Evolutionary conservation across 1,139 yeast species (phyloP).

Genomic region (Waltiozyma sp.): DNA sequence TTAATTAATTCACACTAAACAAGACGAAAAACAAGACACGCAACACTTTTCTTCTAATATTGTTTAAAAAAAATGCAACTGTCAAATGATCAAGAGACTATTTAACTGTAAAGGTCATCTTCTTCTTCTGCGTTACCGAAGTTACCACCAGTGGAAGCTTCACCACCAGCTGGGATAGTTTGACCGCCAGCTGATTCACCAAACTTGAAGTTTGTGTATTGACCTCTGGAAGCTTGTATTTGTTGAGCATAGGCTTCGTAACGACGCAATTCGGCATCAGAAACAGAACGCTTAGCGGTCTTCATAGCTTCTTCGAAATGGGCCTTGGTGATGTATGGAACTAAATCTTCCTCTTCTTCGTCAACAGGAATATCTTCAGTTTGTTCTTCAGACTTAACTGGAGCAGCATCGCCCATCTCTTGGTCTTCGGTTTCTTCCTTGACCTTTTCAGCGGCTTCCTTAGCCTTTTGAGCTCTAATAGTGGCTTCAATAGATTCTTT

Average conservation of each 20-base stretch:
- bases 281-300: slow-evolving; percentile 95
- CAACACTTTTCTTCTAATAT: too few species aligned
- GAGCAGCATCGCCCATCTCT: slow-evolving; percentile 44
- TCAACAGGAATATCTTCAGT: slow-evolving; percentile 36
- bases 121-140: slow-evolving; percentile 78
- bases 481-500: slow-evolving; percentile 94
- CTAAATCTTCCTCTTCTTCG: slow-evolving; percentile 45
- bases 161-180: slow-evolving; percentile 26
- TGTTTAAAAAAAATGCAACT: too few species aligned
- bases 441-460: slow-evolving; percentile 31
- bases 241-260: slow-evolving; percentile 98
- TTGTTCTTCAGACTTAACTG: background rate
- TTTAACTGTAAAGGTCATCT: slow-evolving; percentile 82
- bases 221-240: slow-evolving; percentile 92
- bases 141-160: slow-evolving; percentile 32
- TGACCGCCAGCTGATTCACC: slow-evolving; percentile 29
- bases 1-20: background rate
- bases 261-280: slow-evolving; percentile 96
- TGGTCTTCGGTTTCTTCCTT: slow-evolving; percentile 43
- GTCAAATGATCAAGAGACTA: too few species aligned
- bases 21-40: background rate
- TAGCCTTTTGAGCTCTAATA: slow-evolving; percentile 41
- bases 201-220: slow-evolving; percentile 66
- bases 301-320: slow-evolving; percentile 99
- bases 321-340: slow-evolving; percentile 85